Evolutionary conservation across 2,329 filamentous ascomycete species (phyloP).

Genomic region (Trichoderma polysporum): DNA sequence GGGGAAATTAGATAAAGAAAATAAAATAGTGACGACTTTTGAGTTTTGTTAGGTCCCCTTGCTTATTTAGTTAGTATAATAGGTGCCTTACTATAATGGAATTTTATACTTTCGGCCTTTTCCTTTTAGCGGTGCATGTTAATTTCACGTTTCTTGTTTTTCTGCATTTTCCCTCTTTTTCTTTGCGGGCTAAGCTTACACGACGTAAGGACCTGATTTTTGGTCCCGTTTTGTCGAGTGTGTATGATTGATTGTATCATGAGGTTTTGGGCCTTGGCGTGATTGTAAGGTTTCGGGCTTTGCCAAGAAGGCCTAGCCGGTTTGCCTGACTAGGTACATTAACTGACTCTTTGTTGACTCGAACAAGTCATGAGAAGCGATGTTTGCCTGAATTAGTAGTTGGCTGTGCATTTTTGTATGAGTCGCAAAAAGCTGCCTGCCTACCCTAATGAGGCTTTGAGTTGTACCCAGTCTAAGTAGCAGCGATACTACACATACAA

Average conservation of each 20-base stretch:
- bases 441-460: slow-evolving; percentile 1
- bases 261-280: neutral
- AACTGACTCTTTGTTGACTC: neutral
- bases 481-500: no score
- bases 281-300: neutral
- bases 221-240: no score
- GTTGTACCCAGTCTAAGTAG: no score
- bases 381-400: neutral
- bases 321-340: neutral
- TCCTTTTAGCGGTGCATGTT: neutral
- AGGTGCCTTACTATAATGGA: neutral
- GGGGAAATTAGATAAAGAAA: neutral
- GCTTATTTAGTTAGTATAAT: neutral
- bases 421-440: neutral
- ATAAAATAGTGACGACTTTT: neutral
- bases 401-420: neutral
- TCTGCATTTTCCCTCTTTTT: no score
- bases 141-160: neutral
- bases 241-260: no score
- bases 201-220: no score
- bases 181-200: neutral
- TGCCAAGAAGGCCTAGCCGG: neutral
- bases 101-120: neutral
- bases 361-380: neutral
- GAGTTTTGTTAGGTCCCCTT: neutral